A percentile compares a stretch with the other conserved stretches of the same genome.
These are phyloP conservation scores for Malus sieversii DNA, from an alignment of 306 rosid genomes.

Conservation along the genomic window DNA sequence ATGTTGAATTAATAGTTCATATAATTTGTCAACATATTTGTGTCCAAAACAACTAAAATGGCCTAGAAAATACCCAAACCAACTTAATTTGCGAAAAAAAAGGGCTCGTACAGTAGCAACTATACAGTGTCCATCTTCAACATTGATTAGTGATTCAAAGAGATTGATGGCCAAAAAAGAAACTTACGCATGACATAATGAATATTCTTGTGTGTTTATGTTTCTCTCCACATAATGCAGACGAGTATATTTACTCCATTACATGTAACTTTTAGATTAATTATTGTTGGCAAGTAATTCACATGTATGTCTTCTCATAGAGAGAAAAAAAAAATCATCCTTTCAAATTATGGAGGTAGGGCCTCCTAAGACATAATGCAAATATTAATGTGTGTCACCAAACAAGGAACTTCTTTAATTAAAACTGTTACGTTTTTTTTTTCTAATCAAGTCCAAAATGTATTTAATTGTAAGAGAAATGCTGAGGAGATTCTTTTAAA, in stretches of 20 bases:
- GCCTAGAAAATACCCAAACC: neutral
- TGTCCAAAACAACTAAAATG: neutral
- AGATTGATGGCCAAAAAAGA: too few relatives aligned
- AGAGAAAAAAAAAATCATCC: neutral
- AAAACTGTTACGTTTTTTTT: conserved; percentile 40
- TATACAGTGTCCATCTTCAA: neutral
- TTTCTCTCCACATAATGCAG: neutral
- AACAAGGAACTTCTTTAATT: conserved; percentile 22
- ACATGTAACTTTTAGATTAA: too few relatives aligned
- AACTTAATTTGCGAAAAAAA: neutral
- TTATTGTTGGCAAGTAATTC: neutral
- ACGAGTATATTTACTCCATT: too few relatives aligned
- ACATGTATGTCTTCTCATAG: neutral
- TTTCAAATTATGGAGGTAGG: conserved; percentile 44
- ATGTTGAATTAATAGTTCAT: neutral
- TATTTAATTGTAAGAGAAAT: conserved; percentile 12
- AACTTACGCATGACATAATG: neutral
- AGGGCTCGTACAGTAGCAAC: neutral
- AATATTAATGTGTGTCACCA: conserved; percentile 37
- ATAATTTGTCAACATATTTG: neutral
- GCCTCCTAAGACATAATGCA: conserved; percentile 24
- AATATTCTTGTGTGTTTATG: neutral
- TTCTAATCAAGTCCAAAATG: conserved; percentile 40
- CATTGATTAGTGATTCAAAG: neutral
- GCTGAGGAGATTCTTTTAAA: too few relatives aligned